Base-by-base conservation (phyloP, 108 stramenopile genomes). In the Craspedostauros australis region DNA sequence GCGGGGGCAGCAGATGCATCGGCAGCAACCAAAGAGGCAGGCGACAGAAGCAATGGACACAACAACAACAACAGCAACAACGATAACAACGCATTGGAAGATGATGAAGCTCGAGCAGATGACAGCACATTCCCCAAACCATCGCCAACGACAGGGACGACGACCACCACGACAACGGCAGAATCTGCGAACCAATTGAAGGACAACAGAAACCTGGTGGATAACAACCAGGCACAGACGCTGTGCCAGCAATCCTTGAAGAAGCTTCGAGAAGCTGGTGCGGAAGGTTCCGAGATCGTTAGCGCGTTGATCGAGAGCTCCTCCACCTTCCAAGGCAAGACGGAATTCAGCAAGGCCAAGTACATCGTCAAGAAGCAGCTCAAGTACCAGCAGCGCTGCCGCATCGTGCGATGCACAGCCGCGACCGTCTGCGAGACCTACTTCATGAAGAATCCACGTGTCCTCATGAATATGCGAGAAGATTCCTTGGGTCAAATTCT, bases 281-380 rank as follows among this genome's bases (percentile, higher is more conserved):
- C 54, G 25, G 53, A 73, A 27, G 85, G 85, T 0, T 66, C 81
- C 3, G 54, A 73, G 19, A 86, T 95, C 46, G 82, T 95, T 16
- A 47, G 64, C 12, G 62, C 78, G 7, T 64, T 95, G n/a, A 77
- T 88, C 42, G 64, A 74, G 58, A 84, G 87, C 55, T 90, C 86
- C 11, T 54, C 82, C 23, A 84, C 87, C 41, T 95, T 90, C 57
- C 56, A 60, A 2, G 42, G 62, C 62, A 95, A 92, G 65, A 95
- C 94, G 1, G 80, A 73, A 34, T 95, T 81, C 39, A 78, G 81
- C 50, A 76, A 87, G 41, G 85, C 83, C 39, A 95, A 95, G 66
- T 95, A 89, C 61, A 73, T 91, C 26, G 54, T 43, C 2, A 46
- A 73, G 25, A 95, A 95, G 51, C 84, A 88, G 34, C 23, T 57